Evolutionary conservation across 2,329 filamentous ascomycete species (phyloP).

Genomic region (Endothia cerciana): DNA sequence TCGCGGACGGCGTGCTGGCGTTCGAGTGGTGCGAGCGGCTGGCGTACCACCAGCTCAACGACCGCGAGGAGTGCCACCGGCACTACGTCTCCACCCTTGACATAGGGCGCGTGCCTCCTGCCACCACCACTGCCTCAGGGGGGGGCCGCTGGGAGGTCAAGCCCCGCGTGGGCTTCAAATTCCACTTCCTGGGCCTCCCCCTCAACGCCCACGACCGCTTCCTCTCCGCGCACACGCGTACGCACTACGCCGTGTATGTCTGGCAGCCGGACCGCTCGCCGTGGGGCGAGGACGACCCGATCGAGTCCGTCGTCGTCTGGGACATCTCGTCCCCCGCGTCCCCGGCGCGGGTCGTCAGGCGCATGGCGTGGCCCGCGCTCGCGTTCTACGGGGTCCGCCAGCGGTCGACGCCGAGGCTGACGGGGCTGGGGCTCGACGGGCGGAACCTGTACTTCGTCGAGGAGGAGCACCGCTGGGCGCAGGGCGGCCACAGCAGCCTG

Average conservation of each 20-base stretch:
- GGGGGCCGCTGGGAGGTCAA: conserved; percentile 46
- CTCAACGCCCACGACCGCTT: conserved; percentile 62
- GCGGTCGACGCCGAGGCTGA: conserved; percentile 52
- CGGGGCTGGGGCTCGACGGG: conserved; percentile 54
- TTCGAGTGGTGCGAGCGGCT: conserved; percentile 65
- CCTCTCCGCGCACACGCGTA: conserved; percentile 62
- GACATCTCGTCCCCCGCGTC: conserved; percentile 56
- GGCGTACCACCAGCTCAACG: conserved; percentile 55
- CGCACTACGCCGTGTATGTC: conserved; percentile 64
- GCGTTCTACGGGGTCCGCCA: conserved; percentile 58
- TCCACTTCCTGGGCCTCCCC: conserved; percentile 60
- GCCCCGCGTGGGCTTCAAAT: conserved; percentile 63
- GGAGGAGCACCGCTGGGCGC: conserved; percentile 57
- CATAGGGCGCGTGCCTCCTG: conserved; percentile 37
- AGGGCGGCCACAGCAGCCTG: conserved; percentile 47
- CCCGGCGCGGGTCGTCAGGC: conserved; percentile 51
- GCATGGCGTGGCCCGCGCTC: conserved; percentile 55
- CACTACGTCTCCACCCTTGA: conserved; percentile 66
- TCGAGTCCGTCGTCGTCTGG: conserved; percentile 63
- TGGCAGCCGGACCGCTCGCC: conserved; percentile 63
- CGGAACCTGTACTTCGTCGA: conserved; percentile 58
- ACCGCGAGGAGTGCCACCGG: conserved; percentile 54
- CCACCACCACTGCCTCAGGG: too few relatives aligned
- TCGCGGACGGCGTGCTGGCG: conserved; percentile 58
- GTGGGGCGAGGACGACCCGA: conserved; percentile 59